phyloP scores from a whole-genome alignment of 2,329 filamentous ascomycete genomes.

The Aspergillus tanneri region DNA sequence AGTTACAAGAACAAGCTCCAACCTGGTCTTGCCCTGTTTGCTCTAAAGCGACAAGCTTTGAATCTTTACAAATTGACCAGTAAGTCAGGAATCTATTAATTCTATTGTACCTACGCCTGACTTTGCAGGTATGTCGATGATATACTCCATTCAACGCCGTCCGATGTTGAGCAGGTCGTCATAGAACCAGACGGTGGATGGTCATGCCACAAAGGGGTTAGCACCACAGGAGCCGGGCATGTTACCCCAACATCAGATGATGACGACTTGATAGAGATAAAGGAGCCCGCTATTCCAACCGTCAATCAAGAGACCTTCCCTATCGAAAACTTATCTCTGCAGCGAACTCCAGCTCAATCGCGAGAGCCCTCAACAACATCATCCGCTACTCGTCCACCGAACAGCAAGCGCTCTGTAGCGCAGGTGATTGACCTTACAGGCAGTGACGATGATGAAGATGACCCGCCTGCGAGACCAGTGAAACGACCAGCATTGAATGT shows the following conservation, averaged over 20 bases:
- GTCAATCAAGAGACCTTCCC: constrained; percentile 39
- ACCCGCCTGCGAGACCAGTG: constrained; percentile 39
- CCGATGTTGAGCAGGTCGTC: constrained; percentile 76
- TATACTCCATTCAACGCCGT: constrained; percentile 72
- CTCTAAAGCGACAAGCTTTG: constrained; percentile 77
- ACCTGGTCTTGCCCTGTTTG: constrained; percentile 97
- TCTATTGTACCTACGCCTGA: constrained; percentile 5
- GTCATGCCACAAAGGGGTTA: constrained; percentile 52
- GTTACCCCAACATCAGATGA: constrained; percentile 42
- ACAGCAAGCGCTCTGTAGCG: constrained; percentile 48
- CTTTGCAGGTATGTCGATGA: constrained; percentile 73
- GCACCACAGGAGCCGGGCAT: constrained; percentile 40
- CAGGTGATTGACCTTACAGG: constrained; percentile 56
- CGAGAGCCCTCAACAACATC: constrained; percentile 41
- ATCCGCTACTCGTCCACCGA: constrained; percentile 35
- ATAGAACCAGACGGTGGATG: constrained; percentile 86
- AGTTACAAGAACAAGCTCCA: constrained; percentile 91
- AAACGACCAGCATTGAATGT: constrained; percentile 34
- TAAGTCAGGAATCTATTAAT: constrained; percentile 48
- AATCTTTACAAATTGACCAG: constrained; percentile 82
- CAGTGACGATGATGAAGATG: constrained; percentile 53
- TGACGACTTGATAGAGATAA: constrained; percentile 55
- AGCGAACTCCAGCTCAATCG: constrained; percentile 37
- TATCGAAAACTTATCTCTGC: constrained; percentile 25
- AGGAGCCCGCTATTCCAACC: constrained; percentile 33